These are phyloP conservation scores for Gracilaria gracilis DNA, from an alignment of 23 red algal species.

Conservation along the genomic window DNA sequence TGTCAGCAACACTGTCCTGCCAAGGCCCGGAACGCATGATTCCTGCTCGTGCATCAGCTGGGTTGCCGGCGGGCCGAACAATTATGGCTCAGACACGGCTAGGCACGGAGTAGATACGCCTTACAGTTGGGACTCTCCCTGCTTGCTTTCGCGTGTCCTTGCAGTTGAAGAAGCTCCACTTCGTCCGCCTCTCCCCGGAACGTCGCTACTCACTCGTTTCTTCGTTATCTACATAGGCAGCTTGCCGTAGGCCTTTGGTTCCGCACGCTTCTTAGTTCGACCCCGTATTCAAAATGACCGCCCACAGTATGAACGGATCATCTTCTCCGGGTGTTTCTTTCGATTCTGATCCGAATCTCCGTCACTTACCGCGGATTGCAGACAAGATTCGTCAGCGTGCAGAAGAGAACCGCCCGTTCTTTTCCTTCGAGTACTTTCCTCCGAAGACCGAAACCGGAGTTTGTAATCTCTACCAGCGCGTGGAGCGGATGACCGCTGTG, in stretches of 20 bases:
- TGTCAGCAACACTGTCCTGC: neutral
- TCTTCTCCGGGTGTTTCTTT: neutral
- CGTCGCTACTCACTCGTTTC: too few species aligned
- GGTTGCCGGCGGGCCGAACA: neutral
- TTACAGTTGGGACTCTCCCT: conserved; percentile 11
- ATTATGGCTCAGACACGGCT: neutral
- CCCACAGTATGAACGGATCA: conserved; percentile 13
- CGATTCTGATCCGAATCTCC: conserved; percentile 71
- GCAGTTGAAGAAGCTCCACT: too few species aligned
- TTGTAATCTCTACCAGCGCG: conserved; percentile 89
- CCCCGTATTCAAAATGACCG: neutral
- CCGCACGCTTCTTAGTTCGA: too few species aligned
- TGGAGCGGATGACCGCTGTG: conserved; percentile 88
- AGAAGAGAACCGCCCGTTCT: conserved; percentile 80
- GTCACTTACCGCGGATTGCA: conserved; percentile 69
- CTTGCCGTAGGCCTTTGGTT: neutral
- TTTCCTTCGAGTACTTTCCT: conserved; percentile 99
- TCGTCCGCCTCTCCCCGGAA: too few species aligned
- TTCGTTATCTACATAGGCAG: neutral
- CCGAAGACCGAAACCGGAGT: conserved; percentile 94
- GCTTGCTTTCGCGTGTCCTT: too few species aligned
- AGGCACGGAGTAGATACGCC: neutral
- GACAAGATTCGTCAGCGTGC: conserved; percentile 89
- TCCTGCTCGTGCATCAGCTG: neutral
- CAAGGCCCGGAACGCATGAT: too few species aligned